phyloP scores from a whole-genome alignment of 768 basidiomycete genomes.

The Agaricus sinodeliciosus region DNA sequence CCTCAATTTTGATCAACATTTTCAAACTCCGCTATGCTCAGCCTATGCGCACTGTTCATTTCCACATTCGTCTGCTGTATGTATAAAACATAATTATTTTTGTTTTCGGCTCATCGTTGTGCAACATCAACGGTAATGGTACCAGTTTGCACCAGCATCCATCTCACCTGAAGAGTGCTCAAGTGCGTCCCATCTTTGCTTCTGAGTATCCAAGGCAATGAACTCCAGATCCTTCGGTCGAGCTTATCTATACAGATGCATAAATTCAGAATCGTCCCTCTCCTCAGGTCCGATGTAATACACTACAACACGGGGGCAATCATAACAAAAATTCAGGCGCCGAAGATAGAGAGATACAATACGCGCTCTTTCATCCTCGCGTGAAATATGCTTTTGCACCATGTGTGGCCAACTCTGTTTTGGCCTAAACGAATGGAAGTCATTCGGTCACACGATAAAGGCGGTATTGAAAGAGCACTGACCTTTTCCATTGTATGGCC shows the following conservation, averaged over 20 bases:
- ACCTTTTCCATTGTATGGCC: constrained; percentile 89
- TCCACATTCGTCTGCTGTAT: constrained; percentile 8
- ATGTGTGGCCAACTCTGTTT: constrained; percentile 73
- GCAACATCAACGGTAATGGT: no score
- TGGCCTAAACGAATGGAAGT: constrained; percentile 47
- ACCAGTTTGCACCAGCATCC: no score
- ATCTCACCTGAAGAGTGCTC: no score
- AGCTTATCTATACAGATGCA: background rate
- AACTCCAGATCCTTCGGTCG: background rate
- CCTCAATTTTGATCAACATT: constrained; percentile 27
- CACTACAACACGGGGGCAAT: constrained; percentile 8
- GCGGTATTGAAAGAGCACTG: constrained; percentile 13
- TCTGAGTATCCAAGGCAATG: no score
- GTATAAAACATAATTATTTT: no score
- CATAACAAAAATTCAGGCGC: constrained; percentile 11
- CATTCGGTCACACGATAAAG: constrained; percentile 7
- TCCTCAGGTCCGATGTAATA: background rate
- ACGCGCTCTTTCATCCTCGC: constrained; percentile 46
- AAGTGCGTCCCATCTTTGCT: no score
- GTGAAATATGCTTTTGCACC: constrained; percentile 88
- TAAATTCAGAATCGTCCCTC: background rate
- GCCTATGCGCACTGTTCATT: constrained; percentile 31
- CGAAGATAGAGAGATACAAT: constrained; percentile 11
- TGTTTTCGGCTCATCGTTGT: no score
- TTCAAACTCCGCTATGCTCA: constrained; percentile 41